A percentile compares a stretch with the other conserved stretches of the same genome.
Evolutionary conservation across 768 basidiomycete species (phyloP).

Genomic region (Psilocybe azurescens): DNA sequence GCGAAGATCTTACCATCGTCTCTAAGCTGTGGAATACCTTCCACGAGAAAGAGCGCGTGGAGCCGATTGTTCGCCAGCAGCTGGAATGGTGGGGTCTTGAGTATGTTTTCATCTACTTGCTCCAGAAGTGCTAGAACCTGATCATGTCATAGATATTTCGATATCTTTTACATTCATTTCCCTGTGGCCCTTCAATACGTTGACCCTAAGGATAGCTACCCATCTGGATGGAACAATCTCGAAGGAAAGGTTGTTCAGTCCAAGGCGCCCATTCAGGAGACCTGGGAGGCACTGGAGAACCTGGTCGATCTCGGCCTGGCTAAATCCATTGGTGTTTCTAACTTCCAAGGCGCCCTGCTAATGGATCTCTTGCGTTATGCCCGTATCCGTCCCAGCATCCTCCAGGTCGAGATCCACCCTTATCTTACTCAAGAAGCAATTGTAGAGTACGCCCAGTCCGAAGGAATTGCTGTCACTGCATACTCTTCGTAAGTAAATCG

Average conservation of each 20-base stretch:
- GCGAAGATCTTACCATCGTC: conserved; percentile 89
- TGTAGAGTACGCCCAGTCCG: conserved; percentile 54
- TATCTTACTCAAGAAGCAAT: conserved; percentile 69
- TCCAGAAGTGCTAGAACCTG: not conserved
- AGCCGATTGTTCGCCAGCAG: conserved; percentile 48
- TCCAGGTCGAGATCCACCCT: conserved; percentile 77
- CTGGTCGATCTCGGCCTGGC: conserved; percentile 72
- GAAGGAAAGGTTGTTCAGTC: conserved; percentile 72
- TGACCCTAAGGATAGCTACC: conserved; percentile 75
- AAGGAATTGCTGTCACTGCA: conserved; percentile 68
- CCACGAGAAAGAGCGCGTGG: conserved; percentile 79
- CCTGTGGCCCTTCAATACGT: conserved; percentile 84
- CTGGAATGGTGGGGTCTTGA: conserved; percentile 84
- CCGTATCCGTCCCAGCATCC: conserved; percentile 67
- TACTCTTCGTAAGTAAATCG: conserved; percentile 53
- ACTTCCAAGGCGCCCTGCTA: conserved; percentile 74
- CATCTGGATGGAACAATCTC: conserved; percentile 83
- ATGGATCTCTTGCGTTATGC: conserved; percentile 83
- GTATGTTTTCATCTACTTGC: conserved; percentile 22
- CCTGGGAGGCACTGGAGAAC: conserved; percentile 84
- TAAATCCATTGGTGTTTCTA: conserved; percentile 83
- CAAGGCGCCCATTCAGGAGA: conserved; percentile 77
- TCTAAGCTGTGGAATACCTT: conserved; percentile 95
- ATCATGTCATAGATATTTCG: conserved; percentile 56
- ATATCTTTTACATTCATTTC: conserved; percentile 85